A percentile compares a stretch with the other conserved stretches of the same genome.
Evolutionary conservation across 495 filamentous ascomycete species (phyloP).

Genomic region (Astrothelium subdiscretum): DNA sequence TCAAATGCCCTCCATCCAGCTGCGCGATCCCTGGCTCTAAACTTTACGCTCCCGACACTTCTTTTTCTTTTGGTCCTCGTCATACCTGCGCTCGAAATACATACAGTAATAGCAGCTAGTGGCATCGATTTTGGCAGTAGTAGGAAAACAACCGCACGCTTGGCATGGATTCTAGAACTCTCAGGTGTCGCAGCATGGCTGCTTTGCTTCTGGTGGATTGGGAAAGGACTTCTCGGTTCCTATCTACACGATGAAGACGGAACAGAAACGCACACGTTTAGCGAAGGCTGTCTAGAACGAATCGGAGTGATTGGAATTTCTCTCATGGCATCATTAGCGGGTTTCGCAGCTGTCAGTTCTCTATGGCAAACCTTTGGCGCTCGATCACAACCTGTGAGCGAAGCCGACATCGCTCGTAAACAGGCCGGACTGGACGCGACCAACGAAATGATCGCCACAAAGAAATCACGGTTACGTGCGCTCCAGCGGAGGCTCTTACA

Average conservation of each 20-base stretch:
- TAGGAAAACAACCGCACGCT: constrained; percentile 34
- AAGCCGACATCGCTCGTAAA: constrained; percentile 59
- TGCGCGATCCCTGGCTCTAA: constrained; percentile 49
- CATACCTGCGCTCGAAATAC: constrained; percentile 61
- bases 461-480: constrained; percentile 52
- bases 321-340: constrained; percentile 69
- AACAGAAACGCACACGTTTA: constrained; percentile 35
- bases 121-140: constrained; percentile 45
- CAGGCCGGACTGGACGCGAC: constrained; percentile 63
- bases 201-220: constrained; percentile 61
- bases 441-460: constrained; percentile 59
- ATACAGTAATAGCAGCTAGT: constrained; percentile 47
- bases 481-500: constrained; percentile 47
- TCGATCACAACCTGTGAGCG: constrained; percentile 38
- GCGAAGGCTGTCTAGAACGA: constrained; percentile 62
- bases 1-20: constrained; percentile 52
- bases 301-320: constrained; percentile 73
- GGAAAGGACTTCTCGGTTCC: constrained; percentile 48
- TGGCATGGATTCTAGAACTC: constrained; percentile 49
- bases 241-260: constrained; percentile 25
- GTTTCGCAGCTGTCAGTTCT: constrained; percentile 68
- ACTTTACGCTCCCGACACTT: constrained; percentile 51
- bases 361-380: constrained; percentile 70
- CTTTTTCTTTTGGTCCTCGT: constrained; percentile 54
- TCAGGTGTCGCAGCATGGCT: constrained; percentile 50